A percentile compares a stretch with the other conserved stretches of the same genome.
These are phyloP conservation scores for Linum lewisii DNA, from an alignment of 345 rosid genomes.

Conservation along the genomic window DNA sequence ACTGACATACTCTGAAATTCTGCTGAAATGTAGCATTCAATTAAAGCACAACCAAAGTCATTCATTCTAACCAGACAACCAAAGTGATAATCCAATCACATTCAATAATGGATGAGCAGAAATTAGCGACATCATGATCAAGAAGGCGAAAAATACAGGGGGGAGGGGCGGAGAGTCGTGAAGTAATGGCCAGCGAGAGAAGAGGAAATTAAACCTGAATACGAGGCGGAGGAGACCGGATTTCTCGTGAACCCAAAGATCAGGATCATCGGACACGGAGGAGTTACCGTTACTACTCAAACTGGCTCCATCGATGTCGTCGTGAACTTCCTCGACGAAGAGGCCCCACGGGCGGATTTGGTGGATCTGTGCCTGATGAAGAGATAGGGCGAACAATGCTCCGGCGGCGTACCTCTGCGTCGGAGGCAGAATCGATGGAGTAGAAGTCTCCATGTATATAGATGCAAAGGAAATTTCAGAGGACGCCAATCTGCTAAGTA, in stretches of 20 bases:
- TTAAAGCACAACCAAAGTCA: neutral
- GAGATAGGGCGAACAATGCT: slow-evolving; percentile 67
- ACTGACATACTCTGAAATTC: slow-evolving; percentile 1
- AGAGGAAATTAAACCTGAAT: slow-evolving; percentile 43
- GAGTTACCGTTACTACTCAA: slow-evolving; percentile 30
- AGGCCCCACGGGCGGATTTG: slow-evolving; percentile 62
- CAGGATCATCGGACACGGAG: slow-evolving; percentile 73
- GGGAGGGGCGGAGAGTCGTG: no score
- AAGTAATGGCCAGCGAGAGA: neutral
- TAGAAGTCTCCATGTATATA: slow-evolving; percentile 30
- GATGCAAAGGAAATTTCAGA: neutral
- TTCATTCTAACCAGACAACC: neutral
- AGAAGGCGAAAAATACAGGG: neutral
- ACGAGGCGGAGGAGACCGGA: slow-evolving; percentile 77
- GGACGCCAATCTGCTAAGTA: no score
- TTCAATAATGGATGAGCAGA: neutral
- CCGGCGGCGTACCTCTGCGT: slow-evolving; percentile 75
- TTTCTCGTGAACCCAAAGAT: slow-evolving; percentile 70
- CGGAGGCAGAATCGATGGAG: slow-evolving; percentile 46
- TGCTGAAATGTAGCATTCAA: slow-evolving; percentile 1
- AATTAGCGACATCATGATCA: neutral
- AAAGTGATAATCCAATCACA: neutral
- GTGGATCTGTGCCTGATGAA: slow-evolving; percentile 84
- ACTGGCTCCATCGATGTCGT: slow-evolving; percentile 33
- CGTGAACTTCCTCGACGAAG: slow-evolving; percentile 19